Percentiles rank a stretch among this genome's conserved stretches.
Evolutionary conservation across 768 basidiomycete genomes (phyloP).

Genomic region (Leccinum olivaceopallidum): DNA sequence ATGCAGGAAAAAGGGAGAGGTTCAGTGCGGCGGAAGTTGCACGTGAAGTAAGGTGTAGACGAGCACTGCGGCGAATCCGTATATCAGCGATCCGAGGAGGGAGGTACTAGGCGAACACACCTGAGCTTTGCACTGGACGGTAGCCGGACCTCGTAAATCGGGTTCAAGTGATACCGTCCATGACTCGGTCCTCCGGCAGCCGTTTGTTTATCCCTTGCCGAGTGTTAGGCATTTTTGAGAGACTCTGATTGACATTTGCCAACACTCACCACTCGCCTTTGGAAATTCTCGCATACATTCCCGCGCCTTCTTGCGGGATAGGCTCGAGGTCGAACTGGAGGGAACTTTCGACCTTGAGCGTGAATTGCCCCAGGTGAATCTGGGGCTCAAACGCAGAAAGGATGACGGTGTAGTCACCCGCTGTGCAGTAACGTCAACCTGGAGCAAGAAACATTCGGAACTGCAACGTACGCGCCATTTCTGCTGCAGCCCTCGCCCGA

Average conservation of each 20-base stretch:
- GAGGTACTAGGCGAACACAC: slow-evolving; percentile 44
- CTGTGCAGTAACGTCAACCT: slow-evolving; percentile 16
- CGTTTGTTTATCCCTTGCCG: slow-evolving; percentile 50
- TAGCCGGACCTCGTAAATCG: slow-evolving; percentile 62
- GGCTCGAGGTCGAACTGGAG: slow-evolving; percentile 57
- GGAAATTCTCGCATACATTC: slow-evolving; percentile 75
- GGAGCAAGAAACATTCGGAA: background rate
- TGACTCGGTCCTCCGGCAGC: slow-evolving; percentile 74
- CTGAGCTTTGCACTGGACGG: slow-evolving; percentile 53
- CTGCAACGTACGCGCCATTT: slow-evolving; percentile 50
- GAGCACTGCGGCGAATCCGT: slow-evolving; percentile 48
- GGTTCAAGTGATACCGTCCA: slow-evolving; percentile 65
- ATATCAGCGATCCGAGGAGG: slow-evolving; percentile 7
- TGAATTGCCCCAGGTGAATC: slow-evolving; percentile 62
- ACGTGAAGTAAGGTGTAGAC: slow-evolving; percentile 58
- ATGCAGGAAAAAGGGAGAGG: slow-evolving; percentile 53
- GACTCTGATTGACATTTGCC: background rate
- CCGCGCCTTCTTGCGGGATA: slow-evolving; percentile 86
- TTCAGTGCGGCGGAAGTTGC: slow-evolving; percentile 53
- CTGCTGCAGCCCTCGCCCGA: slow-evolving; percentile 52
- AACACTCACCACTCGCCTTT: slow-evolving; percentile 71
- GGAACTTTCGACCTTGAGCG: slow-evolving; percentile 62
- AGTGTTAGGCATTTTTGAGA: background rate
- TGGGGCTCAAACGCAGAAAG: slow-evolving; percentile 81
- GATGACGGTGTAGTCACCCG: slow-evolving; percentile 80